These are phyloP conservation scores for Cyclostephanos tholiformis DNA, from an alignment of 108 stramenopile species.

Conservation along the genomic window DNA sequence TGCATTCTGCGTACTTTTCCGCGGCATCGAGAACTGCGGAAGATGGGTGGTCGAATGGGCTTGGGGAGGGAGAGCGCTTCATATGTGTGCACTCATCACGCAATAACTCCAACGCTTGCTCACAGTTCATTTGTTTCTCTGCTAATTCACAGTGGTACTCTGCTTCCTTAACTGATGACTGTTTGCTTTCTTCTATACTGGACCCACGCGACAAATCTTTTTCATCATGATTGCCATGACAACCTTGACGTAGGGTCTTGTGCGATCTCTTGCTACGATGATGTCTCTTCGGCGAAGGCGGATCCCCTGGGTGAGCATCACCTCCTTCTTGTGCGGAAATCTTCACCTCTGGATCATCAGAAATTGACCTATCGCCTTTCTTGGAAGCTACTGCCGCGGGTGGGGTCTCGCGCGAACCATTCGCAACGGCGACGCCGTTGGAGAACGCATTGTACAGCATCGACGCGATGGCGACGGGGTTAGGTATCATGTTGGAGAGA, in stretches of 20 bases:
- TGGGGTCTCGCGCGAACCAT: conserved; percentile 3
- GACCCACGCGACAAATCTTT: background rate
- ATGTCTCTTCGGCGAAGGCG: background rate
- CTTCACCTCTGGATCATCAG: background rate
- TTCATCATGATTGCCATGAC: background rate
- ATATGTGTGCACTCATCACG: conserved; percentile 18
- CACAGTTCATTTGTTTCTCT: background rate
- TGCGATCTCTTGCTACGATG: conserved; percentile 46
- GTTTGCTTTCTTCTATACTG: background rate
- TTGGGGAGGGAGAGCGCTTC: conserved; percentile 43
- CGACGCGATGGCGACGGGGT: conserved; percentile 25
- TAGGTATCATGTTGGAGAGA: conserved; percentile 26
- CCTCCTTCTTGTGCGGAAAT: background rate
- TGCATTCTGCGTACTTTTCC: background rate
- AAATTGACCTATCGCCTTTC: background rate
- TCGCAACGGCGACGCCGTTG: background rate
- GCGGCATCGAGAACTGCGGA: background rate
- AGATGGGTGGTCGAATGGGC: conserved; percentile 61
- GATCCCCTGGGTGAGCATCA: background rate
- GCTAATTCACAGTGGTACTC: background rate
- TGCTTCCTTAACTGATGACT: background rate
- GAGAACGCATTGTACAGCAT: conserved; percentile 32
- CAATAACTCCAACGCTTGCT: conserved; percentile 2
- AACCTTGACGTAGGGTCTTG: conserved; percentile 13
- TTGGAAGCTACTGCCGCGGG: background rate